Conservation (phyloP, 1,284 basidiomycete genomes). For the Tetrapyrgos nigripes region DNA sequence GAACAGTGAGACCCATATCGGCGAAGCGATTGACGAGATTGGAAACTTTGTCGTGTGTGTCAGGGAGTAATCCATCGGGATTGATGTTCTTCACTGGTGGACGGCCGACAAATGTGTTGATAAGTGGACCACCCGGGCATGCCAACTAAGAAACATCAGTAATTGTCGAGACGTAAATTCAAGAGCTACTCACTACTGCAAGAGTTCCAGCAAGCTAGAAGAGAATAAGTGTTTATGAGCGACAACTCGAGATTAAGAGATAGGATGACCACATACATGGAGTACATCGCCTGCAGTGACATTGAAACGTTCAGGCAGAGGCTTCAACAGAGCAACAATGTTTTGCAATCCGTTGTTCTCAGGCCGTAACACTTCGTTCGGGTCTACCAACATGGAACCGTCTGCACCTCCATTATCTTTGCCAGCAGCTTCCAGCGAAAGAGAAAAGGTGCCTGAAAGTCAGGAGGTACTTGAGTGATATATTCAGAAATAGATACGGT, state of each 20-base stretch:
- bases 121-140: constrained; percentile 19
- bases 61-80: constrained; percentile 20
- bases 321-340: constrained; percentile 13
- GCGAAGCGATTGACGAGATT: constrained; percentile 18
- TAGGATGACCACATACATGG: not conserved
- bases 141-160: constrained; percentile 12
- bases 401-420: constrained; percentile 19
- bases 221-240: too few species aligned
- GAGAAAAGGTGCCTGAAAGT: constrained; percentile 16
- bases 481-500: not conserved
- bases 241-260: too few species aligned
- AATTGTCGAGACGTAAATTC: not conserved
- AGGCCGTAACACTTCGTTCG: constrained; percentile 14
- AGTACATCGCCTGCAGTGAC: constrained; percentile 18
- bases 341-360: constrained; percentile 16
- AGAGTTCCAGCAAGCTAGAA: constrained; percentile 9
- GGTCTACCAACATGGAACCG: constrained; percentile 16
- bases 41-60: constrained; percentile 7
- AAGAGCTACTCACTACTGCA: not conserved
- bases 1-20: constrained; percentile 20
- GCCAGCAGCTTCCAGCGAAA: constrained; percentile 3
- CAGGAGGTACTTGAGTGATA: not conserved
- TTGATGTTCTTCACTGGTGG: constrained; percentile 6
- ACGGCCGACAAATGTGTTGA: constrained; percentile 17
- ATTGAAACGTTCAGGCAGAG: constrained; percentile 12